These are phyloP conservation scores for Cunninghamia lanceolata DNA, from an alignment of 75 land plant species.

Conservation along the genomic window DNA sequence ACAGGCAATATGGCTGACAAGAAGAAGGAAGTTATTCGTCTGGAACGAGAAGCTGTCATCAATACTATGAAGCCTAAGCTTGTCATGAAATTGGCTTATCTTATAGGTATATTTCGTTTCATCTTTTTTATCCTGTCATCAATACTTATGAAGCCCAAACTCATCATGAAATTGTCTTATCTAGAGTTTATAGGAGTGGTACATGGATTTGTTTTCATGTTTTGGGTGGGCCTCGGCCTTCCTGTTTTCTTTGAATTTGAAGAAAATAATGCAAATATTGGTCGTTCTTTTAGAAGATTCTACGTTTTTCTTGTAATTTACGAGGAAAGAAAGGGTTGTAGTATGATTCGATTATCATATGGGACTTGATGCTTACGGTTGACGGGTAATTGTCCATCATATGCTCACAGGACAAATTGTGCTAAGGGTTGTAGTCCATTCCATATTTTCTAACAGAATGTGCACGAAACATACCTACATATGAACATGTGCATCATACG, in stretches of 20 bases:
- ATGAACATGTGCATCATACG: neutral
- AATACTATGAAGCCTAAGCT: conserved; percentile 78
- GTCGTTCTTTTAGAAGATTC: neutral
- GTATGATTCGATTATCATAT: neutral
- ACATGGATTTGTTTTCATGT: neutral
- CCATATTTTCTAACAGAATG: neutral
- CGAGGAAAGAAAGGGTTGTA: neutral
- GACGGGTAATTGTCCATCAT: neutral
- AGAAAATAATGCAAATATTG: neutral
- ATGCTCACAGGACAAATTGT: neutral
- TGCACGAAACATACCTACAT: neutral
- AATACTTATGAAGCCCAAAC: no score
- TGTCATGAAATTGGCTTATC: conserved; percentile 46
- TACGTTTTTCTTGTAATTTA: neutral
- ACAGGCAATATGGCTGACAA: conserved; percentile 9
- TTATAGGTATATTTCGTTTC: conserved; percentile 23
- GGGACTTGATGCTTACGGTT: neutral
- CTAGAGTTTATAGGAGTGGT: neutral
- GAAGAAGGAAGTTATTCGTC: conserved; percentile 63
- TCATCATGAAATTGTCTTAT: no score
- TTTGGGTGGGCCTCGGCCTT: neutral
- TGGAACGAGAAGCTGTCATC: conserved; percentile 88
- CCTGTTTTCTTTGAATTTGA: neutral
- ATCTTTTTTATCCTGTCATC: neutral
- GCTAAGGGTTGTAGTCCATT: neutral